phyloP scores from a whole-genome alignment of 1,284 basidiomycete genomes.

The Volvariella volvacea region DNA sequence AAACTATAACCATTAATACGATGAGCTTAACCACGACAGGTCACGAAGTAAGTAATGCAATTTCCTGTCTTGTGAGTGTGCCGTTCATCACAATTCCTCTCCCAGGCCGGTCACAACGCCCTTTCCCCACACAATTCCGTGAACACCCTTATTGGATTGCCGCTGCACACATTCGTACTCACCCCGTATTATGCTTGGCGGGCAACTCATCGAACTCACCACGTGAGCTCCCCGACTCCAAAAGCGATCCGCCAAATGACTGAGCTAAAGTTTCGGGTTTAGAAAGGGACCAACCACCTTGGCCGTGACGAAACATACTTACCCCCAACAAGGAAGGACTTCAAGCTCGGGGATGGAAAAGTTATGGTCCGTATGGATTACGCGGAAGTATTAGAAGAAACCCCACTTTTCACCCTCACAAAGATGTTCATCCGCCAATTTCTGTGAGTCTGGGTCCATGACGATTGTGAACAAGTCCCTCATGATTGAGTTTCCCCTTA shows the following conservation, averaged over 20 bases:
- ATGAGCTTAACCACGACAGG: constrained; percentile 21
- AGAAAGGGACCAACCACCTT: constrained; percentile 33
- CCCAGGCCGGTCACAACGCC: constrained; percentile 27
- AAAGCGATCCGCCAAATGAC: neutral
- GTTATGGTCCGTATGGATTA: constrained; percentile 26
- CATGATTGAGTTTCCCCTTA: constrained; percentile 1
- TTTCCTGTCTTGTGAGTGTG: neutral
- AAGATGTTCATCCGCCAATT: constrained; percentile 30
- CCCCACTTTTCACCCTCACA: constrained; percentile 28
- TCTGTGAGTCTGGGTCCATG: too few relatives aligned
- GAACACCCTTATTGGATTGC: constrained; percentile 22
- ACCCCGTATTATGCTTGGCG: constrained; percentile 40
- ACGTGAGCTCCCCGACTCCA: constrained; percentile 20
- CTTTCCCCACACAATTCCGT: constrained; percentile 20
- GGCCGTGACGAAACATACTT: constrained; percentile 53
- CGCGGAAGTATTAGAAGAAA: constrained; percentile 28
- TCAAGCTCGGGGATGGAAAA: constrained; percentile 34
- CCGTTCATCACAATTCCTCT: neutral
- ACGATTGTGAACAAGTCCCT: constrained; percentile 3
- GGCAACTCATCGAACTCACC: constrained; percentile 37
- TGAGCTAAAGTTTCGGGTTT: constrained; percentile 15
- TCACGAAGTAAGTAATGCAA: constrained; percentile 31
- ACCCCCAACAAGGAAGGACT: constrained; percentile 39
- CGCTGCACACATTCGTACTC: constrained; percentile 25
- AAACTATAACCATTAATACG: too few relatives aligned